Percentiles rank a stretch among this genome's conserved stretches.
phyloP scores from a whole-genome alignment of 176 grass and related monocot genomes.

The Juncus effusus region DNA sequence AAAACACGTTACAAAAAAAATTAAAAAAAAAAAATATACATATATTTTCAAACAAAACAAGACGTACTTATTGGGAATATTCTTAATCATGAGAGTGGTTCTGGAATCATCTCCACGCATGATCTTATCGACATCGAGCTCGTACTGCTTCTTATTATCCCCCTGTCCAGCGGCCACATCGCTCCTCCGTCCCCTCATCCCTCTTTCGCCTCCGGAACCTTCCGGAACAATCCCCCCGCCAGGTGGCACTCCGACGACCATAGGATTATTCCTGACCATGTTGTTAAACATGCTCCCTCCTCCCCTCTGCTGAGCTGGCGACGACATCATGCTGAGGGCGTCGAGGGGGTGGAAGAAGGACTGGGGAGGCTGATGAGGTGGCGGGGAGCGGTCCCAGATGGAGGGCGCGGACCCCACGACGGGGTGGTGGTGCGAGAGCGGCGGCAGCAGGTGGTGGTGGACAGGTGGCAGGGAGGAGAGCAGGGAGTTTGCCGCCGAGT shows the following conservation, averaged over 20 bases:
- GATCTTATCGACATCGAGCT: constrained; percentile 88
- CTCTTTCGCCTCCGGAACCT: constrained; percentile 31
- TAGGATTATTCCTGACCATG: constrained; percentile 43
- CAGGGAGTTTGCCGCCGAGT: constrained; percentile 33
- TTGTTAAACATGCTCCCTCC: constrained; percentile 54
- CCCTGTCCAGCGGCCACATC: constrained; percentile 58
- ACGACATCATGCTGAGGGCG: constrained; percentile 29
- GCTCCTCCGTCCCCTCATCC: constrained; percentile 65
- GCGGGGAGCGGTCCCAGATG: constrained; percentile 32
- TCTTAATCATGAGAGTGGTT: constrained; percentile 96
- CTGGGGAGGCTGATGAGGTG: constrained; percentile 12
- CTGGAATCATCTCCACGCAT: constrained; percentile 61
- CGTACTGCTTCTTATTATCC: constrained; percentile 85
- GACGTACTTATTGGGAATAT: constrained; percentile 93
- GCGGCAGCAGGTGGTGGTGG: constrained; percentile 52
- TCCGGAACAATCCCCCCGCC: constrained; percentile 41
- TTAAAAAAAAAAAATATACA: constrained; percentile 21
- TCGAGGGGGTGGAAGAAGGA: constrained; percentile 20
- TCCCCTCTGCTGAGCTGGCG: constrained; percentile 72
- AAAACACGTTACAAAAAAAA: constrained; percentile 1
- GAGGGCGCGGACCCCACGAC: constrained; percentile 79
- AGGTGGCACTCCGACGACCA: constrained; percentile 45
- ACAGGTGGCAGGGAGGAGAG: constrained; percentile 46
- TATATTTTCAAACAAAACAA: constrained; percentile 6
- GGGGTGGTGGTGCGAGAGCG: constrained; percentile 57